These are phyloP conservation scores for Elongisporangium undulatum DNA, from an alignment of 352 stramenopile species.

Conservation along the genomic window DNA sequence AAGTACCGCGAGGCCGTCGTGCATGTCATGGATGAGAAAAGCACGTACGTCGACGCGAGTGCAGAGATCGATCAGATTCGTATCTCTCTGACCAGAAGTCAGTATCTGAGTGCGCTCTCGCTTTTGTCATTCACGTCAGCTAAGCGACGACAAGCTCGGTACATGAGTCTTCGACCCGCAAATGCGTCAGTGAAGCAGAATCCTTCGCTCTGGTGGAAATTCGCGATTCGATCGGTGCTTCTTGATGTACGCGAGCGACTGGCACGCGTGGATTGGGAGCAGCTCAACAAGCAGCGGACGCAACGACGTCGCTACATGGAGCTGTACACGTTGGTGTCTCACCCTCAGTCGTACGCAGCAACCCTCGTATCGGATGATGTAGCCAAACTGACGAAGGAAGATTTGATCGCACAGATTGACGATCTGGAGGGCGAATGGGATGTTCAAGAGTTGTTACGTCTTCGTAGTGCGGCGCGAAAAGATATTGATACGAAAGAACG, in stretches of 20 bases:
- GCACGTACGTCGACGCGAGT: conserved; percentile 80
- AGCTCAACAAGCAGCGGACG: conserved; percentile 25
- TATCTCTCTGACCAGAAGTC: conserved; percentile 49
- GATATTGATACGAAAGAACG: conserved; percentile 19
- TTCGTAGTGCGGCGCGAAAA: conserved; percentile 48
- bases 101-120: conserved; percentile 74
- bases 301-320: conserved; percentile 54
- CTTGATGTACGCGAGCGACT: conserved; percentile 69
- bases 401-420: conserved; percentile 39
- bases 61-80: conserved; percentile 72
- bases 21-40: conserved; percentile 84
- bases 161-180: conserved; percentile 51
- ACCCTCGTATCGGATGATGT: conserved; percentile 38
- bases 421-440: conserved; percentile 69
- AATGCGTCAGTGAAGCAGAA: conserved; percentile 36
- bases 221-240: conserved; percentile 68
- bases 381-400: conserved; percentile 41
- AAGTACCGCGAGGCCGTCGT: conserved; percentile 79
- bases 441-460: conserved; percentile 60
- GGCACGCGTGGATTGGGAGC: conserved; percentile 64
- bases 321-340: conserved; percentile 33
- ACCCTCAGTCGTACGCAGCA: conserved; percentile 17
- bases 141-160: conserved; percentile 55
- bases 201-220: conserved; percentile 65
- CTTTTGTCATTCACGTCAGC: conserved; percentile 68